Conservation (phyloP, 441 rosid genomes). For the Croton laevigatus region DNA sequence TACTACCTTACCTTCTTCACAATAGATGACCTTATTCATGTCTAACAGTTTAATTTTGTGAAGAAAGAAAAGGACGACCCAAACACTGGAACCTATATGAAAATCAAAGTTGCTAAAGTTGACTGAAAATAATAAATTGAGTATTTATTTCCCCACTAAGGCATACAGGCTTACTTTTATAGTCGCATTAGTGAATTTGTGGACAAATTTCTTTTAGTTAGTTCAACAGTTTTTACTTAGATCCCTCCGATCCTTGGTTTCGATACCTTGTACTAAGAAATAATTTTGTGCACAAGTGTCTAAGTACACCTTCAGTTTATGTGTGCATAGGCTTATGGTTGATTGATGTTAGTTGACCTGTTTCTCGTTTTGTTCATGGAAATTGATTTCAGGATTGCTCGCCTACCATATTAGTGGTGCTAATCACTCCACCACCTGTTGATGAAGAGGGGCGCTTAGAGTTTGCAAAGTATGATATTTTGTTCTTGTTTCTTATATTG, state of each 20-base stretch:
- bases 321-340: background rate
- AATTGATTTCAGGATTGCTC: slow-evolving; percentile 49
- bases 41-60: background rate
- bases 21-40: background rate
- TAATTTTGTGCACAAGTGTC: background rate
- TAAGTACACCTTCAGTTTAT: background rate
- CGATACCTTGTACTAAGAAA: background rate
- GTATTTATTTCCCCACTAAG: background rate
- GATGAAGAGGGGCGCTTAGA: slow-evolving; percentile 67
- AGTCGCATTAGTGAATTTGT: background rate
- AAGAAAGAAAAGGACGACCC: background rate
- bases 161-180: background rate
- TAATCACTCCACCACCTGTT: slow-evolving; percentile 83
- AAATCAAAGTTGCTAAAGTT: background rate
- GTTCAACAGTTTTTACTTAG: background rate
- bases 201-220: background rate
- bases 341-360: background rate
- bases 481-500: slow-evolving; percentile 4
- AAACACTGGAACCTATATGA: background rate
- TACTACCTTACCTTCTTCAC: background rate
- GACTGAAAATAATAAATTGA: background rate
- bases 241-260: background rate
- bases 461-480: slow-evolving; percentile 53
- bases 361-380: slow-evolving; percentile 10
- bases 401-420: slow-evolving; percentile 64